Conservation (phyloP, 768 basidiomycete species). For the Mycena maculata region DNA sequence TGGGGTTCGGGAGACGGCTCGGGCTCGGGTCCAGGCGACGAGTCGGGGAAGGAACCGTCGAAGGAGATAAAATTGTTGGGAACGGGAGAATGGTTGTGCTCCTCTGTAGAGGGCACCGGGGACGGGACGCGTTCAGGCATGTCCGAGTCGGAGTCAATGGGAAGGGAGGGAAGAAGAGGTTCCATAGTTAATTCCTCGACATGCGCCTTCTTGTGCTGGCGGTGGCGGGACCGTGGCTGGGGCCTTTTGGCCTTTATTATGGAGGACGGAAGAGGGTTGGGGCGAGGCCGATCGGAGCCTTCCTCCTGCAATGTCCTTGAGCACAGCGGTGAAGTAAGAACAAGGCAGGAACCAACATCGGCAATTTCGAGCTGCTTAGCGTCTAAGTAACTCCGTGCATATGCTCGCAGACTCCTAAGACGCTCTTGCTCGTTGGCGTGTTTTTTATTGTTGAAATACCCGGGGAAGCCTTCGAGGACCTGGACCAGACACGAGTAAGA, state of each 20-base stretch:
- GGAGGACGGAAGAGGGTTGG: neutral
- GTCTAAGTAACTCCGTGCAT: neutral
- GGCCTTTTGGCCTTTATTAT: too few relatives aligned
- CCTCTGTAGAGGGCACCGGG: neutral
- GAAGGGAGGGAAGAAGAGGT: too few relatives aligned
- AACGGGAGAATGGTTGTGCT: neutral
- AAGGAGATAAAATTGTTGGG: neutral
- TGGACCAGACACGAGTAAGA: neutral
- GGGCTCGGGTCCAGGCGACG: neutral
- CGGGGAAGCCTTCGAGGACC: neutral
- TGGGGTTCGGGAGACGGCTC: neutral
- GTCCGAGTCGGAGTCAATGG: too few relatives aligned
- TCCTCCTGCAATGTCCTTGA: too few relatives aligned
- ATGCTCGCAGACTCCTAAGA: neutral
- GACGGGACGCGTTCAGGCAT: neutral
- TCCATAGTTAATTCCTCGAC: too few relatives aligned
- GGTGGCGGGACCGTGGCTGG: too few relatives aligned
- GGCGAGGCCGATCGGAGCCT: too few relatives aligned
- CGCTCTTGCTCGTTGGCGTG: neutral
- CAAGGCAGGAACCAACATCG: neutral
- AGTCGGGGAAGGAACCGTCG: neutral
- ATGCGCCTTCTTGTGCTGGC: too few relatives aligned
- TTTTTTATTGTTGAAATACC: neutral
- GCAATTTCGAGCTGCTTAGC: neutral
- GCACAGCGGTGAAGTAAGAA: neutral